A percentile compares a stretch with the other conserved stretches of the same genome.
phyloP scores from a whole-genome alignment of 1,139 yeast genomes.

The Diutina catenulata region DNA sequence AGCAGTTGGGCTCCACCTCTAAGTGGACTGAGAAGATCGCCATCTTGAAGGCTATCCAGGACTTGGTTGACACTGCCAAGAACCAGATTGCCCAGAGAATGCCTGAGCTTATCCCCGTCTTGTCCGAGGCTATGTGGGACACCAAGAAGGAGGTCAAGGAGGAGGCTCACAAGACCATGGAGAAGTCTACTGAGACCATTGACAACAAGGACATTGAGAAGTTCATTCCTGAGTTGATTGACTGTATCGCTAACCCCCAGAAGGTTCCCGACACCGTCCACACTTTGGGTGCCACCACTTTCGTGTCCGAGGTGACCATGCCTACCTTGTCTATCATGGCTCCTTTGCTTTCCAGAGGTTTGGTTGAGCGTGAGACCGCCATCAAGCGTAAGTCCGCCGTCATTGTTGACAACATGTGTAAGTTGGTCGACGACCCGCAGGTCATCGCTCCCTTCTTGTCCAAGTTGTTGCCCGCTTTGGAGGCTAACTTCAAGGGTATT shows the following conservation, averaged over 20 bases:
- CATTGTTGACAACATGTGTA: slow-evolving; percentile 99
- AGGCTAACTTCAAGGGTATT: slow-evolving; percentile 85
- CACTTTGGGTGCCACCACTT: slow-evolving; percentile 97
- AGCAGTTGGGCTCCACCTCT: slow-evolving; percentile 59
- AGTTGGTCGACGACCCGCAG: slow-evolving; percentile 99
- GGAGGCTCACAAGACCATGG: slow-evolving; percentile 91
- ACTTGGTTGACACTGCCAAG: slow-evolving; percentile 89
- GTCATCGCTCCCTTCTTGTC: slow-evolving; percentile 98
- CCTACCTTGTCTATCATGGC: slow-evolving; percentile 99
- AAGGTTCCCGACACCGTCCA: slow-evolving; percentile 99
- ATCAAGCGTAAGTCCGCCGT: slow-evolving; percentile 99
- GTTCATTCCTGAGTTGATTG: slow-evolving; percentile 95
- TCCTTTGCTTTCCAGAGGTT: slow-evolving; percentile 97
- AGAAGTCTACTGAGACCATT: slow-evolving; percentile 93
- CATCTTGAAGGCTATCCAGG: slow-evolving; percentile 70
- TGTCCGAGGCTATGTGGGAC: slow-evolving; percentile 99
- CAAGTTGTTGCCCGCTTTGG: slow-evolving; percentile 91
- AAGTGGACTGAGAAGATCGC: slow-evolving; percentile 99
- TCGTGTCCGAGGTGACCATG: slow-evolving; percentile 98
- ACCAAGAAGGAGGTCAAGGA: slow-evolving; percentile 96
- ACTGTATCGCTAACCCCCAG: slow-evolving; percentile 92
- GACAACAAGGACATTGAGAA: slow-evolving; percentile 99
- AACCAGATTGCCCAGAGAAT: slow-evolving; percentile 94
- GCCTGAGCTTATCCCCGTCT: slow-evolving; percentile 98
- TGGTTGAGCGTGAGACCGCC: slow-evolving; percentile 98